Evolutionary conservation across 331 rosid genomes (phyloP), one percentile per base, ranked within the genome.

Genomic region (Ulmus americana): DNA sequence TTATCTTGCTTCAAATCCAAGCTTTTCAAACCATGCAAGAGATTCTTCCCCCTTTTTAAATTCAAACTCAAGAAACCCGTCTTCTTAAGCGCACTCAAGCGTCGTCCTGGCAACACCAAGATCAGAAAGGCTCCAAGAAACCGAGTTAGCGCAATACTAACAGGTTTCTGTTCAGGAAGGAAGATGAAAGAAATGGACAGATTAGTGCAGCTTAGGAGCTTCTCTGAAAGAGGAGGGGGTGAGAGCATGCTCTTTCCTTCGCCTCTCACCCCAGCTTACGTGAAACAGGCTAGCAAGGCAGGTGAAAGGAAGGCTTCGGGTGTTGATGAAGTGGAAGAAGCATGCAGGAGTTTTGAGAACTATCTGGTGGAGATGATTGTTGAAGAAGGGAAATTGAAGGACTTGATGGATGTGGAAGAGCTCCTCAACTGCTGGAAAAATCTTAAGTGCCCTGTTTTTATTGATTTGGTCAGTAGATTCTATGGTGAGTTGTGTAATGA

Each of bases 401-500:
- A 85, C 49, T 85, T 89, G 83, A 79, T 69, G 70, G 98, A 92
- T 39, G 91, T 89, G 63, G 98, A 92, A 74, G 98, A 92, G 72
- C 89, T 92, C 85, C 81, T 94, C 45, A 70, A 78, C 13, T 87
- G 95, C 73, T 89, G 97, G 98, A 94, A 76, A 76, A 89, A 81
- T 16, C 89, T 94, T 11, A 79, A 87, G 50, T 76, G 85, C 22
- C 95, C 97, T 59, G 88, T 82, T 18, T 89, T 83, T 70, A 65
- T 85, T 61, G 90, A 83, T 76, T 79, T 92, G 74, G 97, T 92
- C 6, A 59, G 77, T 67, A 77, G 95, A 69, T 92, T 92, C 67
- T 87, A 87, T 71, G 97, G 91, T 15, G 98, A 92, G 71, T 95
- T 89, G 3, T 92, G 97, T 65, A 89, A 67, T 77, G 98, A 94